Evolutionary conservation across 805 yeast species (phyloP).

Genomic region (Pachysolen tannophilus): DNA sequence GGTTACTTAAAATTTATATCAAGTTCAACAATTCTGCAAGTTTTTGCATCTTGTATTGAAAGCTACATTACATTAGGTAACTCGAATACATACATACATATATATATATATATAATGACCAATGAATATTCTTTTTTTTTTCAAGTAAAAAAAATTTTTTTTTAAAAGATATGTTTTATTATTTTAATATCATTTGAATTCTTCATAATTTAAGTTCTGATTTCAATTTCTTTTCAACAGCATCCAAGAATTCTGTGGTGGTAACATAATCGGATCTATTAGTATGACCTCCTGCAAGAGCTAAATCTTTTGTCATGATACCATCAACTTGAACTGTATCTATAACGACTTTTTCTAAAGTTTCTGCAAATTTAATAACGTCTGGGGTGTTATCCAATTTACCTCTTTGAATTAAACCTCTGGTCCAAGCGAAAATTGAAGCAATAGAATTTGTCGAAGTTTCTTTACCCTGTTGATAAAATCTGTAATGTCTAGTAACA

Average conservation of each 20-base stretch:
- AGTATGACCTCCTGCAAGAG: constrained; percentile 59
- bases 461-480: constrained; percentile 72
- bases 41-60: too few relatives aligned
- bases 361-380: constrained; percentile 57
- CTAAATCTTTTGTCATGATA: constrained; percentile 78
- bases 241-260: constrained; percentile 70
- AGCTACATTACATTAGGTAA: too few relatives aligned
- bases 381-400: constrained; percentile 65
- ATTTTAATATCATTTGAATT: too few relatives aligned
- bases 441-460: constrained; percentile 84
- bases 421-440: constrained; percentile 80
- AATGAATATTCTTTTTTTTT: too few relatives aligned
- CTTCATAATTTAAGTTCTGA: too few relatives aligned
- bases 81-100: too few relatives aligned
- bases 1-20: too few relatives aligned
- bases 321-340: constrained; percentile 70
- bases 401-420: constrained; percentile 79
- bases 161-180: too few relatives aligned
- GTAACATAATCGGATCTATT: constrained; percentile 58
- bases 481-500: constrained; percentile 80
- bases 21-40: too few relatives aligned
- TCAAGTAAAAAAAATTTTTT: too few relatives aligned
- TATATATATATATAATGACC: too few relatives aligned
- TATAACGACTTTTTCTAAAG: constrained; percentile 57
- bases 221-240: constrained; percentile 46